These are phyloP conservation scores for Venturiaceae sp. DNA, from an alignment of 2,329 filamentous ascomycete species.

Conservation along the genomic window DNA sequence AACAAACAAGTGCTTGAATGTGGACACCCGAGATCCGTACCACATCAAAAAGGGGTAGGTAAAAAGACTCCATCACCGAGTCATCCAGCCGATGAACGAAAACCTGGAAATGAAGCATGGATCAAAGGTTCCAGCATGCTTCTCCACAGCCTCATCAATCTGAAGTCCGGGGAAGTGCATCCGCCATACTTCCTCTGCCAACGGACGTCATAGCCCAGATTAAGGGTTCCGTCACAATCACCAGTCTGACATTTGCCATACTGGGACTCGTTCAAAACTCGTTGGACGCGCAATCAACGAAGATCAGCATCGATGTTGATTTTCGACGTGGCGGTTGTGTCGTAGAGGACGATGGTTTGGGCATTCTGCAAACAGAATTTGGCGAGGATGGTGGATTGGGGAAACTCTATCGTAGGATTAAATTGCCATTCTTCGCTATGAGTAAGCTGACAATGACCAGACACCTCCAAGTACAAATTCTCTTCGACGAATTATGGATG, in stretches of 20 bases:
- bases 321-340: slow-evolving; percentile 65
- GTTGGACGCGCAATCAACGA: slow-evolving; percentile 66
- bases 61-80: no score
- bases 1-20: no score
- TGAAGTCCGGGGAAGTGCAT: neutral
- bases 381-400: slow-evolving; percentile 58
- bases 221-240: slow-evolving; percentile 74
- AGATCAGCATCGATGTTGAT: slow-evolving; percentile 62
- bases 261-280: slow-evolving; percentile 72
- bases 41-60: no score
- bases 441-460: slow-evolving; percentile 33
- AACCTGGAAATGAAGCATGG: neutral
- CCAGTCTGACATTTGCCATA: slow-evolving; percentile 61
- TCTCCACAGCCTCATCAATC: neutral
- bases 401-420: slow-evolving; percentile 56
- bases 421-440: neutral
- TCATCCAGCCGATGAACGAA: neutral
- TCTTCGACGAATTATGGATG: slow-evolving; percentile 45
- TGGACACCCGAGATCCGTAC: no score
- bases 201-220: slow-evolving; percentile 65
- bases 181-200: slow-evolving; percentile 44
- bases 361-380: slow-evolving; percentile 69
- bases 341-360: slow-evolving; percentile 76
- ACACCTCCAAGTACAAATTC: slow-evolving; percentile 61
- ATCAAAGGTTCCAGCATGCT: neutral